phyloP scores from a whole-genome alignment of 1,284 basidiomycete species.

The Hemileia vastatrix region DNA sequence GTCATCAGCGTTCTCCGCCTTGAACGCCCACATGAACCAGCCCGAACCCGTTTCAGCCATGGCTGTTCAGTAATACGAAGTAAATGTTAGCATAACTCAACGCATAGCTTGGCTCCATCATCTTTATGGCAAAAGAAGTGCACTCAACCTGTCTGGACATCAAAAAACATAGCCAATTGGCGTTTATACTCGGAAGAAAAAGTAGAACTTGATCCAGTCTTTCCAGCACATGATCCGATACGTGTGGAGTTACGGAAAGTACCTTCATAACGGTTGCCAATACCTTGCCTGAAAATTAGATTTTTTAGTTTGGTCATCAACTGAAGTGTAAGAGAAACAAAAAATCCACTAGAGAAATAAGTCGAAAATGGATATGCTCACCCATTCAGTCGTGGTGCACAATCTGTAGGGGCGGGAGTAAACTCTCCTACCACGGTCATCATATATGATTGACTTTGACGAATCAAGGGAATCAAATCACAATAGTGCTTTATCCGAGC shows the following conservation, averaged over 20 bases:
- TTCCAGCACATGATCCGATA: constrained; percentile 62
- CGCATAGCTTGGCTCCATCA: background rate
- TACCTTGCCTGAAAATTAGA: constrained; percentile 34
- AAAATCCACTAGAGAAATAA: no score
- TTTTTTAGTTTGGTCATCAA: no score
- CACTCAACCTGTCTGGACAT: background rate
- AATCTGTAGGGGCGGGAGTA: constrained; percentile 12
- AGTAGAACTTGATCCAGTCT: constrained; percentile 59
- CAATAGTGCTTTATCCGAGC: no score
- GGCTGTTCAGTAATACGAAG: constrained; percentile 33
- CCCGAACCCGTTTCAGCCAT: constrained; percentile 54
- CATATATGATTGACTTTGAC: no score
- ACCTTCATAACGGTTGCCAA: constrained; percentile 41
- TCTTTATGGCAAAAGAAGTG: background rate
- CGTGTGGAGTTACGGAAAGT: constrained; percentile 29
- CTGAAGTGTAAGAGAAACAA: no score
- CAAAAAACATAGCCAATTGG: background rate
- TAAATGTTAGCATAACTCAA: background rate
- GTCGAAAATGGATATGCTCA: no score
- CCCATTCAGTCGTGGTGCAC: constrained; percentile 1
- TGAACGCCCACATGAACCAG: constrained; percentile 81
- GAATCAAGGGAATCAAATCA: no score
- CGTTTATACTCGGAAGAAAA: constrained; percentile 68
- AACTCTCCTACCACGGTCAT: constrained; percentile 21
- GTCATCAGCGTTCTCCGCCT: constrained; percentile 49